Conservation (phyloP, 306 rosid genomes). For the Prunus salicina region DNA sequence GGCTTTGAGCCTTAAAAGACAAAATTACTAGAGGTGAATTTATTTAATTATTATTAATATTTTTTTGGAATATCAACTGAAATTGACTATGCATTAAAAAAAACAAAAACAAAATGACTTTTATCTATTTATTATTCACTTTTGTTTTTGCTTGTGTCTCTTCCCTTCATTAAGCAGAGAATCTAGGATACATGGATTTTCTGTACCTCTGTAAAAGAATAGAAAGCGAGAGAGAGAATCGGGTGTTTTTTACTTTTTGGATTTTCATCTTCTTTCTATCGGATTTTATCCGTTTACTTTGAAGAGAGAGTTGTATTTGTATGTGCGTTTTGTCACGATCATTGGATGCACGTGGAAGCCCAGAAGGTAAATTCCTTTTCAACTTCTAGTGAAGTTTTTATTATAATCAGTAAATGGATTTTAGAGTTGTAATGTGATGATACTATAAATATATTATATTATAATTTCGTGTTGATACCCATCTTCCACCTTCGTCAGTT, state of each 20-base stretch:
- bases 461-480: constrained; percentile 32
- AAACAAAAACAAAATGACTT: not conserved
- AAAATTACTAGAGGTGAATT: constrained; percentile 14
- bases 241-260: not conserved
- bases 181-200: constrained; percentile 31
- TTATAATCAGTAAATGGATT: constrained; percentile 25
- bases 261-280: not conserved
- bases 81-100: not conserved
- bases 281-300: constrained; percentile 23
- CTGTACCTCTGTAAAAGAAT: not conserved
- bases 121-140: not conserved
- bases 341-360: constrained; percentile 58
- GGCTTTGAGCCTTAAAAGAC: constrained; percentile 22
- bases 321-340: constrained; percentile 45
- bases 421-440: constrained; percentile 14
- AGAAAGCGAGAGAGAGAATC: not conserved
- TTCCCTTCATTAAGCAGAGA: constrained; percentile 23
- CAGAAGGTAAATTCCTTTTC: constrained; percentile 41
- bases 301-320: constrained; percentile 20
- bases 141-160: not conserved
- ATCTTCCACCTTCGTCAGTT: constrained; percentile 52
- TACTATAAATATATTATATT: constrained; percentile 21
- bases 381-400: constrained; percentile 24
- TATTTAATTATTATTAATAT: constrained; percentile 3
- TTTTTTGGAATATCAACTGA: not conserved